Evolutionary conservation across 129 eudicot genomes (phyloP), one percentile per base, ranked within the genome.

Genomic region (Silybum marianum): DNA sequence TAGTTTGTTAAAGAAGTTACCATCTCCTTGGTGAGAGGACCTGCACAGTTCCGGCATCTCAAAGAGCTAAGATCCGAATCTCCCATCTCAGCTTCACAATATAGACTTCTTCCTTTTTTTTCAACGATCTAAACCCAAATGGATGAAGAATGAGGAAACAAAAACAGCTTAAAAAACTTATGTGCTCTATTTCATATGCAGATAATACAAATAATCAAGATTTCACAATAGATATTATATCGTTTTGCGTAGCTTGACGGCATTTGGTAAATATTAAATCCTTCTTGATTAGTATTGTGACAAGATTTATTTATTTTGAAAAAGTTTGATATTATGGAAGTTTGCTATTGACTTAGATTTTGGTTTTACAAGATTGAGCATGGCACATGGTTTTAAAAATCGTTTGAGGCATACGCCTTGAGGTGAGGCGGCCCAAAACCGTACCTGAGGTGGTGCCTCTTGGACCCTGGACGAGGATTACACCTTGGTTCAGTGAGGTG

Each of bases 1-100:
- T 65, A 26, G 62, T 51, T 71, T 1, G 36, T 67, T 14, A 44
- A 42, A 51, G 9, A 24, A 39, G 68, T 85, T 89, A 91, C 97
- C 91, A 89, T 86, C 74, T 90, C 90, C 74, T 88, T 91, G 69
- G 98, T 78, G 24, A 93, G 93, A 79, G 98, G 98, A 36, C 97
- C 98, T 36, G 97, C 97, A 80, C 98, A 93, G 80, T 93, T 93
- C 34, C 91, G 89, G 70, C 98, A 93, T 76, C 90, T 86, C 75
- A 87, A 78, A 54, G 77, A 51, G 23, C 30, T 78, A 84, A 83
- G 86, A 72, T 84, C 87, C 12, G 79, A 76, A 79, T 84, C 86
- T 62, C 70, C 90, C 95, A 88, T 90, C 44, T 46, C 78, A 44
- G 73, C 76, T 72, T 25, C 65, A 69, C 16, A 21, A 51, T 54